Evolutionary conservation across 1,139 yeast species (phyloP).

Genomic region (Saccharomycopsis hybrid): DNA sequence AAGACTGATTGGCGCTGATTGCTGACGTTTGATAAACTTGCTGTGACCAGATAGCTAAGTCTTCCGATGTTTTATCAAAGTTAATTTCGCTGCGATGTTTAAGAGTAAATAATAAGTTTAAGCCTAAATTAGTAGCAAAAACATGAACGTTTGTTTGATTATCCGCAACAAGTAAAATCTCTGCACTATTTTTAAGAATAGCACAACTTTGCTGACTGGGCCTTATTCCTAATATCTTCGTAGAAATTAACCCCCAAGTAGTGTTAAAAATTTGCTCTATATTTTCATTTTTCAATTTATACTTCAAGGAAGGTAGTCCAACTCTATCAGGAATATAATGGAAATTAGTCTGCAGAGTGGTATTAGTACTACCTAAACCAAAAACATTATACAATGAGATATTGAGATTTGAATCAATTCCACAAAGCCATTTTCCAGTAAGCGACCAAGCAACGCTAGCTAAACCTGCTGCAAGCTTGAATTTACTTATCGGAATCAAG

Average conservation of each 20-base stretch:
- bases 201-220: too few species aligned
- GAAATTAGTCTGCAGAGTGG: not conserved
- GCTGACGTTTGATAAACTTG: too few species aligned
- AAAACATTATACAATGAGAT: slow-evolving; percentile 10
- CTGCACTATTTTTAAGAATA: slow-evolving; percentile 4
- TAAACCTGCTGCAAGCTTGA: slow-evolving; percentile 1
- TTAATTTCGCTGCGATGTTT: not conserved
- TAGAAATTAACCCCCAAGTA: too few species aligned
- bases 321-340: not conserved
- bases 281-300: too few species aligned
- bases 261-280: too few species aligned
- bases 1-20: too few species aligned
- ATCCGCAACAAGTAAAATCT: slow-evolving; percentile 13
- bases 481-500: slow-evolving; percentile 4
- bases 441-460: slow-evolving; percentile 10
- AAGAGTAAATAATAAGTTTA: not conserved
- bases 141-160: slow-evolving; percentile 5
- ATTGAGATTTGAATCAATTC: slow-evolving; percentile 1
- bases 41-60: too few species aligned
- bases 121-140: slow-evolving; percentile 7
- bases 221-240: too few species aligned
- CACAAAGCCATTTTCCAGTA: slow-evolving; percentile 17
- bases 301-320: too few species aligned
- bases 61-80: too few species aligned
- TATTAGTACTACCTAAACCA: slow-evolving; percentile 11